Percentiles rank a stretch among this genome's conserved stretches.
Evolutionary conservation across 2,329 filamentous ascomycete genomes (phyloP).

Genomic region (Aspergillus carbonarius): DNA sequence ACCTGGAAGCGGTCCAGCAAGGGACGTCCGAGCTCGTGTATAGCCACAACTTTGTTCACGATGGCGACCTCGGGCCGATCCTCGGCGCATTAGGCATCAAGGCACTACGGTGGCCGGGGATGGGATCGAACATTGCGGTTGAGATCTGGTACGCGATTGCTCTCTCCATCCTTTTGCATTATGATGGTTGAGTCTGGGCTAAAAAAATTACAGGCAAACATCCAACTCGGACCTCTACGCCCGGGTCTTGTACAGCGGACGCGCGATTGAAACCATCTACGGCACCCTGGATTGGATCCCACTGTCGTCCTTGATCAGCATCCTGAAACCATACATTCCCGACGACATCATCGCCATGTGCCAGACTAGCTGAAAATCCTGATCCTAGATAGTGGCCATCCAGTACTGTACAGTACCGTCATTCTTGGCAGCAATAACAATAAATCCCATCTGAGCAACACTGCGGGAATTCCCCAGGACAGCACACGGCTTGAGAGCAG

Average conservation of each 20-base stretch:
- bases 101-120: conserved; percentile 40
- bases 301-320: conserved; percentile 25
- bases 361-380: background rate
- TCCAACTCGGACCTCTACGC: conserved; percentile 19
- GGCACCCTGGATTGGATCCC: conserved; percentile 32
- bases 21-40: conserved; percentile 28
- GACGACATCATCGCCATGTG: conserved; percentile 29
- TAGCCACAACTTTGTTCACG: conserved; percentile 39
- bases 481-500: conserved; percentile 8
- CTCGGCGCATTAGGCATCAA: conserved; percentile 37
- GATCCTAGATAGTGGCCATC: background rate
- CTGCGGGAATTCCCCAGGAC: conserved; percentile 8
- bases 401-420: background rate
- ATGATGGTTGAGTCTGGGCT: background rate
- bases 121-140: conserved; percentile 41
- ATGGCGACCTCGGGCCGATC: conserved; percentile 40
- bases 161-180: too few relatives aligned
- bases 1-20: conserved; percentile 29
- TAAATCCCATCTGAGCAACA: conserved; percentile 9
- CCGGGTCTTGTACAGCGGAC: conserved; percentile 33
- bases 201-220: conserved; percentile 22
- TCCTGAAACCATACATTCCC: conserved; percentile 28
- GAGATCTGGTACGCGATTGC: conserved; percentile 35
- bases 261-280: conserved; percentile 30
- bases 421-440: conserved; percentile 11